Conservation (phyloP, 148 eudicot genomes). For the Suaeda aralocaspica region DNA sequence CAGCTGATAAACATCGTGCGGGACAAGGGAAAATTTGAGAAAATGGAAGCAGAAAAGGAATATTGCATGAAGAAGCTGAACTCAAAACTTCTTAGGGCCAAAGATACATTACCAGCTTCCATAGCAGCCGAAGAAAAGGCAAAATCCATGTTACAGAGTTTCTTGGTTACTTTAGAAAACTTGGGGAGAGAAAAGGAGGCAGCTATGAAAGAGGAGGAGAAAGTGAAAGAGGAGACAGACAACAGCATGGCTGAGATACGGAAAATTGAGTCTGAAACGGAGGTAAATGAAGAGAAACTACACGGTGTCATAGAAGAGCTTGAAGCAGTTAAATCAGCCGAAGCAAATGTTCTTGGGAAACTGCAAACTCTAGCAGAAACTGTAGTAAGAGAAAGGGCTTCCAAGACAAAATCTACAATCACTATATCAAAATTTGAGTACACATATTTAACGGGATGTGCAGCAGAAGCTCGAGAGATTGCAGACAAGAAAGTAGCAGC, state of each 20-base stretch:
- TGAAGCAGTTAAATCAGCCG: slow-evolving; percentile 47
- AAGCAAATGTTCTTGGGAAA: slow-evolving; percentile 56
- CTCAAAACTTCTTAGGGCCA: slow-evolving; percentile 59
- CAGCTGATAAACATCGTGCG: slow-evolving; percentile 40
- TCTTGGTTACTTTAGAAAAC: slow-evolving; percentile 43
- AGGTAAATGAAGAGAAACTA: slow-evolving; percentile 44
- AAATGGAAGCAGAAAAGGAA: slow-evolving; percentile 45
- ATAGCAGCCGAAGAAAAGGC: slow-evolving; percentile 51
- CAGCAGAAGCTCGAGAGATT: slow-evolving; percentile 51
- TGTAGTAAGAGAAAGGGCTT: slow-evolving; percentile 49
- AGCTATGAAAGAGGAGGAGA: slow-evolving; percentile 40
- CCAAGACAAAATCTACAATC: slow-evolving; percentile 45
- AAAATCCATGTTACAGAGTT: slow-evolving; percentile 37
- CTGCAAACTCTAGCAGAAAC: slow-evolving; percentile 47
- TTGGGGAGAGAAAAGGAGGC: slow-evolving; percentile 41
- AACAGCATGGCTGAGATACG: slow-evolving; percentile 37
- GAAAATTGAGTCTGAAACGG: slow-evolving; percentile 46
- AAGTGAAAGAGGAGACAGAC: slow-evolving; percentile 40
- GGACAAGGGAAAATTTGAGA: slow-evolving; percentile 38
- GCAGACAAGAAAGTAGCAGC: slow-evolving; percentile 86
- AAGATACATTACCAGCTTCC: slow-evolving; percentile 50
- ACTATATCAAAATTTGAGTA: slow-evolving; percentile 76
- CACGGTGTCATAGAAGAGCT: slow-evolving; percentile 55
- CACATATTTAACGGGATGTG: slow-evolving; percentile 63
- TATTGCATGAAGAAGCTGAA: slow-evolving; percentile 43